Base-by-base conservation (phyloP, 2,329 filamentous ascomycete genomes). In the Colletotrichum camelliae region DNA sequence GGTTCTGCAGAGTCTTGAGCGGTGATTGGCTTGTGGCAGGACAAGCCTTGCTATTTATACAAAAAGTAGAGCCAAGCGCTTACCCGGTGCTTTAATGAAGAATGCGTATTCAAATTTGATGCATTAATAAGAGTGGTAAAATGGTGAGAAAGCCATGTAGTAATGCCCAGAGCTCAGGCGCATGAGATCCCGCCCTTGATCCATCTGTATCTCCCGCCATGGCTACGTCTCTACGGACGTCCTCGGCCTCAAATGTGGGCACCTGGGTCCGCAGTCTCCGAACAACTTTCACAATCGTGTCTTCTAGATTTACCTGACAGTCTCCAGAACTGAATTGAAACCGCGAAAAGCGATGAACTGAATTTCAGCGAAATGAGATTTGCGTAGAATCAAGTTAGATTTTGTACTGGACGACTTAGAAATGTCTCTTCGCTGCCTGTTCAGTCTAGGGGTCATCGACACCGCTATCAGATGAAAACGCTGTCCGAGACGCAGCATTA, bases 401-500 rank as follows among this genome's bases (percentile, higher is more conserved):
- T 6, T 13, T 4, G 12, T 35, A 35, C 12, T 37, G 3, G 13
- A 6, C 35, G 35, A 15, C 35, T 37, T 37, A 27, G 24, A 27
- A 27, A 27, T 27, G 24, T 27, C 24, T 27, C 24, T 27, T 27
- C 24, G 24, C 24, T 27, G 24, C 24, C 4, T 27, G 24, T 27
- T 27, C 24, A 27, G 4, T 27, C 24, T 27, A 27, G 24, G 24
- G 24, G 24, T 4, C 24, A 27, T 27, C 24, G 4, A 27, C 24
- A 3, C 24, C 9, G 39, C 3, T 10, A 0, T 43, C 39, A 6
- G n/a, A 48, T 3, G 18, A 48, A n/a, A 52, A 12, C n/a, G 43
- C 43, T 21, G n/a, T 52, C 7, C n/a, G 0, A 13, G 43, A 13
- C 0, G 43, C 2, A 0, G 43, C 0, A 52, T 52, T 52, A 9